Percentiles rank a stretch among this genome's conserved stretches.
Evolutionary conservation across 768 basidiomycete species (phyloP).

Genomic region (Lentinus tigrinus): DNA sequence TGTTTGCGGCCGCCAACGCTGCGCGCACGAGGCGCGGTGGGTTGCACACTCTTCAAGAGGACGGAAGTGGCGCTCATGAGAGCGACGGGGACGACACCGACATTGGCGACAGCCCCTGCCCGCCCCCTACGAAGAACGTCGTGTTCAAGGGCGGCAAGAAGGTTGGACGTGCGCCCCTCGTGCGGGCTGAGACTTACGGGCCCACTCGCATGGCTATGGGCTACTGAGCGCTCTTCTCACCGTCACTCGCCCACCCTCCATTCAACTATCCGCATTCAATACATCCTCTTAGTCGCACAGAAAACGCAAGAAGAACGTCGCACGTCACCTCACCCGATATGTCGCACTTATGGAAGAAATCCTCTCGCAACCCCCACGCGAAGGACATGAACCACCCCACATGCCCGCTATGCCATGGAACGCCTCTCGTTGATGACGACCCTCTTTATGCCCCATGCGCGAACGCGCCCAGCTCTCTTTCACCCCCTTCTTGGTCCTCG

Average conservation of each 20-base stretch:
- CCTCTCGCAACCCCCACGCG: not conserved
- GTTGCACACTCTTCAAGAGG: conserved; percentile 66
- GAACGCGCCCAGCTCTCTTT: conserved; percentile 11
- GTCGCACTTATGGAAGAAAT: conserved; percentile 5
- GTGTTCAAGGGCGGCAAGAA: conserved; percentile 57
- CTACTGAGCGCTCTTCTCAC: conserved; percentile 12
- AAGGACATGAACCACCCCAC: not conserved
- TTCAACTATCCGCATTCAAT: not conserved
- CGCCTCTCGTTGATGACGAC: conserved; percentile 18
- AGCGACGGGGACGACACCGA: conserved; percentile 78
- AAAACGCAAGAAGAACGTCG: conserved; percentile 2
- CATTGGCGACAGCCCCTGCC: conserved; percentile 86
- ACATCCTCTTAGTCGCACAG: not conserved
- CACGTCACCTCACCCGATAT: conserved; percentile 7
- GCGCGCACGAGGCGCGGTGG: conserved; percentile 62
- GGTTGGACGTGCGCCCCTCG: conserved; percentile 45
- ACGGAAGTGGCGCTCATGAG: conserved; percentile 57
- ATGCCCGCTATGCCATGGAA: conserved; percentile 19
- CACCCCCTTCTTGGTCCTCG: not conserved
- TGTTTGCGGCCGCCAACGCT: conserved; percentile 71
- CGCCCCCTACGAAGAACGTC: conserved; percentile 63
- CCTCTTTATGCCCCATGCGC: conserved; percentile 21
- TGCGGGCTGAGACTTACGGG: conserved; percentile 69
- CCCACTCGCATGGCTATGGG: conserved; percentile 50
- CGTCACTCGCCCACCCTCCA: not conserved